Evolutionary conservation across 371 early-diverging fungal species (phyloP).

Genomic region (Sporodiniella umbellata): DNA sequence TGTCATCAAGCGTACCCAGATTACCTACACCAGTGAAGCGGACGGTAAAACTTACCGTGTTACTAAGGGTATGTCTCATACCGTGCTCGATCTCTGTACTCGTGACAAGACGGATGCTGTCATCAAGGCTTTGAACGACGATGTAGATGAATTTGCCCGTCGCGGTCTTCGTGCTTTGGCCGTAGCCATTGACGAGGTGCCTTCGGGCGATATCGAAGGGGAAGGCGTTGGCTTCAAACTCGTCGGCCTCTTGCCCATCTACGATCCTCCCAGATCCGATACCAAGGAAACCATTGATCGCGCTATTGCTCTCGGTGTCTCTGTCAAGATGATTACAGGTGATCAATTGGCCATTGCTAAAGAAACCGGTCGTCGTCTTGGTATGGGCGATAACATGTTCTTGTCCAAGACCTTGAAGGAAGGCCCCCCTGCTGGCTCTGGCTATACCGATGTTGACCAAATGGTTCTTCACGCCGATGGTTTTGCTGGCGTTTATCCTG

Average conservation of each 20-base stretch:
- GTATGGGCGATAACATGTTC: constrained; percentile 73
- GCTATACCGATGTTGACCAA: constrained; percentile 76
- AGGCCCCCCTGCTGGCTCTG: constrained; percentile 65
- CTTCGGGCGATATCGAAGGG: constrained; percentile 29
- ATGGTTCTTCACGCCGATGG: constrained; percentile 77
- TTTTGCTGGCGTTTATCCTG: constrained; percentile 90
- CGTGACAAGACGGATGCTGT: constrained; percentile 60
- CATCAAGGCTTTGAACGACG: constrained; percentile 52
- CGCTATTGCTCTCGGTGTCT: constrained; percentile 80
- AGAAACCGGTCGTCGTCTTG: constrained; percentile 75
- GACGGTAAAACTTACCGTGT: constrained; percentile 62
- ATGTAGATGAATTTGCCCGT: constrained; percentile 70
- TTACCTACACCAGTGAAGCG: constrained; percentile 58
- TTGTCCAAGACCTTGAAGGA: constrained; percentile 73
- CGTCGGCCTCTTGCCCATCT: constrained; percentile 72
- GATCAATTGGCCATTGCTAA: constrained; percentile 91
- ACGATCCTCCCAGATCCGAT: constrained; percentile 86
- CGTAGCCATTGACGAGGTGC: constrained; percentile 68
- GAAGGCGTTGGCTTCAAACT: constrained; percentile 51
- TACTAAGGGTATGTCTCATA: constrained; percentile 74
- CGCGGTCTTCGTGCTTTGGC: constrained; percentile 85
- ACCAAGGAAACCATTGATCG: constrained; percentile 82
- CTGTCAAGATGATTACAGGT: constrained; percentile 95
- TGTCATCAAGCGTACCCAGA: constrained; percentile 82
- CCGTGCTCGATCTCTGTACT: constrained; percentile 66